A percentile compares a stretch with the other conserved stretches of the same genome.
phyloP scores from a whole-genome alignment of 495 filamentous ascomycete species.

The Parathielavia hyrcaniae region DNA sequence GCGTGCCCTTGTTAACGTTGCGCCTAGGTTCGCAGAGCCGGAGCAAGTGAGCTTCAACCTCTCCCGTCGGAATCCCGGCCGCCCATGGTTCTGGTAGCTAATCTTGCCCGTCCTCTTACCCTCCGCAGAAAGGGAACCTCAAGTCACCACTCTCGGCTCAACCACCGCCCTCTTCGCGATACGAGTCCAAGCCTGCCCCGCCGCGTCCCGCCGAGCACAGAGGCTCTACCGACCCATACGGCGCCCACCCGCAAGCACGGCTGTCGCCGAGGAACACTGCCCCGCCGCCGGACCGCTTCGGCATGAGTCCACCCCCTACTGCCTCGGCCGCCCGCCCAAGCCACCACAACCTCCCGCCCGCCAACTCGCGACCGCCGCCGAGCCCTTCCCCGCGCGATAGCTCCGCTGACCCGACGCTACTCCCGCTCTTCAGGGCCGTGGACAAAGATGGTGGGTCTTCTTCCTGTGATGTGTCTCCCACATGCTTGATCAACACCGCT shows the following conservation, averaged over 20 bases:
- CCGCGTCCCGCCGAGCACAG: slow-evolving; percentile 32
- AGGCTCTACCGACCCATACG: slow-evolving; percentile 19
- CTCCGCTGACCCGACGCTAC: slow-evolving; percentile 64
- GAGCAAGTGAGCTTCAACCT: slow-evolving; percentile 60
- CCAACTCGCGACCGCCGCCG: slow-evolving; percentile 57
- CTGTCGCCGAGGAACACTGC: slow-evolving; percentile 21
- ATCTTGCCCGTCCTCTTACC: slow-evolving; percentile 1
- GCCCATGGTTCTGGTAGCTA: slow-evolving; percentile 14
- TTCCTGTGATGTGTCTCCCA: neutral
- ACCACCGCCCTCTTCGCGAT: slow-evolving; percentile 28
- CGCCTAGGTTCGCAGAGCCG: slow-evolving; percentile 78
- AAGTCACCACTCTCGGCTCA: slow-evolving; percentile 16
- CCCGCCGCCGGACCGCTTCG: slow-evolving; percentile 21
- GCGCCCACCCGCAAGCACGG: slow-evolving; percentile 16
- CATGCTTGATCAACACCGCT: neutral
- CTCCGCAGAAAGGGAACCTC: slow-evolving; percentile 32
- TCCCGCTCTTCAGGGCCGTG: slow-evolving; percentile 83
- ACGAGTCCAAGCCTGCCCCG: slow-evolving; percentile 38
- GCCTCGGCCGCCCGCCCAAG: slow-evolving; percentile 41
- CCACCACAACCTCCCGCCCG: slow-evolving; percentile 47
- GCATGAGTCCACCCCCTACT: slow-evolving; percentile 34
- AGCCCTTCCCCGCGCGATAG: slow-evolving; percentile 56
- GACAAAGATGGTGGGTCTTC: slow-evolving; percentile 72
- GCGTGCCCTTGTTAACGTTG: slow-evolving; percentile 20
- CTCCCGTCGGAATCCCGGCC: slow-evolving; percentile 7